Evolutionary conservation across 192 early-diverging fungal species (phyloP).

Genomic region (Cetraspora pellucida): DNA sequence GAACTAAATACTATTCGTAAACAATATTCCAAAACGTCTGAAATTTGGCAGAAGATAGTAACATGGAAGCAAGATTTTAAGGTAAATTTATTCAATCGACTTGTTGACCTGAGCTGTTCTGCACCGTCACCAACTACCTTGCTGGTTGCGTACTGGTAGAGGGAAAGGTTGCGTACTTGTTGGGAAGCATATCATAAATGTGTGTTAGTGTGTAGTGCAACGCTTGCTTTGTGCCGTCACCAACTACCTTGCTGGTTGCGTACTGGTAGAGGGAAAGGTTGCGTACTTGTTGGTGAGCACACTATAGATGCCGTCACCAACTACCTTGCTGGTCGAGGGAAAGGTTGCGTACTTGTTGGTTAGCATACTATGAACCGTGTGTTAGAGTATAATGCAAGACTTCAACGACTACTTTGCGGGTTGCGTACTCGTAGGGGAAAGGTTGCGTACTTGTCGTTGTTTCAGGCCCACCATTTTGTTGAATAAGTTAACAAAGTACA

Average conservation of each 20-base stretch:
- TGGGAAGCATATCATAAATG: too few relatives aligned
- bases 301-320: neutral
- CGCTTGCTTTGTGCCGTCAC: neutral
- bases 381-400: too few relatives aligned
- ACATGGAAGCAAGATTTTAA: neutral
- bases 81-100: neutral
- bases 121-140: neutral
- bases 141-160: neutral
- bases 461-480: too few relatives aligned
- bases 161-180: neutral
- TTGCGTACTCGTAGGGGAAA: neutral
- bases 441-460: neutral
- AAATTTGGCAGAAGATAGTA: too few relatives aligned
- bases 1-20: neutral
- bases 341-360: neutral
- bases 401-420: neutral
- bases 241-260: conserved; percentile 3
- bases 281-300: too few relatives aligned
- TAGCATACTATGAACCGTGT: neutral
- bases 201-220: too few relatives aligned
- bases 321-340: conserved; percentile 4
- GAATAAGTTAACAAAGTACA: too few relatives aligned
- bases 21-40: neutral
- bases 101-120: neutral
- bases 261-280: neutral